Conservation (phyloP, 768 basidiomycete species). For the Tephrocybe sp. region DNA sequence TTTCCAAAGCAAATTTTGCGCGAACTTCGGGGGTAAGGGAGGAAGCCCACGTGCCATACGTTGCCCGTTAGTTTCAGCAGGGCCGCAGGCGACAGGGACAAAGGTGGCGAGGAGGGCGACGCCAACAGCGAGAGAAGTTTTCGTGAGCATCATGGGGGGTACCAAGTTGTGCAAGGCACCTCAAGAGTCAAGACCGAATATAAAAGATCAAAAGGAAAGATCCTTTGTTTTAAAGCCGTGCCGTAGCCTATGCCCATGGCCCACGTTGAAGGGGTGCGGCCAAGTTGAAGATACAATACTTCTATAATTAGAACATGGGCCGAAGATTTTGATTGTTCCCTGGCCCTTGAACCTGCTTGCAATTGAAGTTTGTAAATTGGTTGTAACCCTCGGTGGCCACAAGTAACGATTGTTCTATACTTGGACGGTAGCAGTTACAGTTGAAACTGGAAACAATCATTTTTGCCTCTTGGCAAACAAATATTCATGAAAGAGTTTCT, state of each 20-base stretch:
- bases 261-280: conserved; percentile 7
- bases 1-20: conserved; percentile 27
- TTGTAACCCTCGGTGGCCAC: background rate
- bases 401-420: background rate
- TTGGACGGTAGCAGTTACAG: too few relatives aligned
- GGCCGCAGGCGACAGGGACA: conserved; percentile 19
- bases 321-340: background rate
- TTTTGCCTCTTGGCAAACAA: too few relatives aligned
- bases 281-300: background rate
- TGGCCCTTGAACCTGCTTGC: background rate
- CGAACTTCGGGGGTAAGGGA: conserved; percentile 36
- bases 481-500: too few relatives aligned
- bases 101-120: conserved; percentile 24
- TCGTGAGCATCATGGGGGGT: conserved; percentile 19
- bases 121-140: conserved; percentile 14
- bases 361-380: too few relatives aligned
- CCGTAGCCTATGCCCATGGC: conserved; percentile 6
- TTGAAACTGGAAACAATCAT: too few relatives aligned
- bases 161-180: background rate
- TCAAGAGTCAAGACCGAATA: background rate
- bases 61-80: conserved; percentile 39
- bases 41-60: conserved; percentile 47
- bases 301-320: conserved; percentile 4
- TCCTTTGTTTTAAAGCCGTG: conserved; percentile 3
- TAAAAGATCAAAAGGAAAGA: conserved; percentile 1